Percentiles rank a stretch among this genome's conserved stretches.
These are phyloP conservation scores for Neocallimastix lanati DNA, from an alignment of 192 early-diverging fungal genomes.

Conservation along the genomic window DNA sequence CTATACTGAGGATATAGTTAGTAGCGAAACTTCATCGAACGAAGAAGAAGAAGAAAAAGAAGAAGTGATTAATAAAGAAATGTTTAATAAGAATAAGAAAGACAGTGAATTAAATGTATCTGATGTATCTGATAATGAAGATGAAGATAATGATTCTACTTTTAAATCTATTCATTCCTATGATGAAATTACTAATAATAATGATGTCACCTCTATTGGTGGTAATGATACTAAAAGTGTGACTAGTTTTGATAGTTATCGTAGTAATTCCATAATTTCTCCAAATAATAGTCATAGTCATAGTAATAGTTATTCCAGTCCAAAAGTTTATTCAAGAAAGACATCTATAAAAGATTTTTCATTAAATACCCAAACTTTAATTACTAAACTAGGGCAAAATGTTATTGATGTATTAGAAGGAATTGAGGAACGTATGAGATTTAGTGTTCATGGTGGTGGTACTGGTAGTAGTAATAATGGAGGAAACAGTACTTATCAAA, in stretches of 20 bases:
- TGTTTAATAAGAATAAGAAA: no score
- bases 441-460: constrained; percentile 61
- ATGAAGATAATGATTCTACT: constrained; percentile 5
- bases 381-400: background rate
- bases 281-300: background rate
- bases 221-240: background rate
- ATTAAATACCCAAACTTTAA: background rate
- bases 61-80: background rate
- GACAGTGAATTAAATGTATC: no score
- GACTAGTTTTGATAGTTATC: background rate
- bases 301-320: background rate
- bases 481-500: background rate
- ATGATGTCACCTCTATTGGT: background rate
- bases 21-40: background rate
- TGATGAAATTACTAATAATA: background rate
- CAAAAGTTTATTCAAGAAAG: background rate
- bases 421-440: constrained; percentile 17
- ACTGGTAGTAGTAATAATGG: no score
- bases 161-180: background rate
- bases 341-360: background rate
- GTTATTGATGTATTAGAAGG: background rate
- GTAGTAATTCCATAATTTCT: background rate
- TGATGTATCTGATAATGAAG: background rate
- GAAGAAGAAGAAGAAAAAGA: background rate
- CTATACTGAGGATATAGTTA: background rate